These are phyloP conservation scores for Tricholoma matsutake DNA, from an alignment of 768 basidiomycete species.

Conservation along the genomic window DNA sequence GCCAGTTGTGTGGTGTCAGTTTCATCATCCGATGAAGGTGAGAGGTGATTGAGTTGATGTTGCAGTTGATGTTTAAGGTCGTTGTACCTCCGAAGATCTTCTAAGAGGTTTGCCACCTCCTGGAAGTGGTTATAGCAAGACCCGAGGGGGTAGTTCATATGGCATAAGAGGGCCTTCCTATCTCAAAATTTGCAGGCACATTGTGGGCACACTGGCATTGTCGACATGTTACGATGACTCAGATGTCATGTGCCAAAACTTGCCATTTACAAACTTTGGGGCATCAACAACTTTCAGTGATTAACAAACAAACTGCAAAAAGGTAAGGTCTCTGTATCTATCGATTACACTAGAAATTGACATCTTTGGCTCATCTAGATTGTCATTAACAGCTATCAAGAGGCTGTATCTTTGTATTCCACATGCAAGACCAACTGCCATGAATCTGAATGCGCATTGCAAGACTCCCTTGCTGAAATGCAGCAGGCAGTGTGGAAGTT, in stretches of 20 bases:
- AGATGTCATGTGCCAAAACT: background rate
- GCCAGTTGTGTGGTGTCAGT: too few species aligned
- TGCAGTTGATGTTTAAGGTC: background rate
- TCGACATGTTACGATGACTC: background rate
- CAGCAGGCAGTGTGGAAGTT: background rate
- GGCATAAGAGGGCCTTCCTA: too few species aligned
- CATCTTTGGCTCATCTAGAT: background rate
- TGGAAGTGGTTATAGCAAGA: too few species aligned
- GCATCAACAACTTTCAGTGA: too few species aligned
- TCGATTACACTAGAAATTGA: background rate
- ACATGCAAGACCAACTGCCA: background rate
- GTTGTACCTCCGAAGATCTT: background rate
- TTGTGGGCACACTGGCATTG: background rate
- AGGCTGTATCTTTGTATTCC: too few species aligned
- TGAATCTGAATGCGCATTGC: background rate
- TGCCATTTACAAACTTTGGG: background rate
- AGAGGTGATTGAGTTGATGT: too few species aligned
- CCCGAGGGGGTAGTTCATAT: too few species aligned
- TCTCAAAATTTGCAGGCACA: too few species aligned
- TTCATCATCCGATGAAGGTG: too few species aligned
- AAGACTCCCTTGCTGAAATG: background rate
- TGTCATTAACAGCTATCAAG: too few species aligned
- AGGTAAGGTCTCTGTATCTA: background rate
- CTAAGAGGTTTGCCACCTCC: too few species aligned
- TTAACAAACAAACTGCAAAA: background rate